phyloP scores from a whole-genome alignment of 2,329 filamentous ascomycete species.

The Pyricularia sp. region DNA sequence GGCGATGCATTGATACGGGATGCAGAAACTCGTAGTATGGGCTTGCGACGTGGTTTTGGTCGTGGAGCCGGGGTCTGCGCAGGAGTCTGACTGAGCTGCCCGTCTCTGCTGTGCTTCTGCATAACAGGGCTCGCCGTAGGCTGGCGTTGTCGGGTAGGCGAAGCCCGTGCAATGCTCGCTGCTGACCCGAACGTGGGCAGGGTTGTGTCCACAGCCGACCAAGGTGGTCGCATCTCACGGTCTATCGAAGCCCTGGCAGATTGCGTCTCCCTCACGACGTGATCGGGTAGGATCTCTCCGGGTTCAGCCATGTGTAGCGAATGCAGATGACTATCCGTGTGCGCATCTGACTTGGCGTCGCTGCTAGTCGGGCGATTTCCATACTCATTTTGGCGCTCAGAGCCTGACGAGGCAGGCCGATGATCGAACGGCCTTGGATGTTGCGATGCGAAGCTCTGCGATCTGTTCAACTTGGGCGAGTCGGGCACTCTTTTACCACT shows the following conservation, averaged over 20 bases:
- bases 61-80: not conserved
- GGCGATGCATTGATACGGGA: conserved; percentile 27
- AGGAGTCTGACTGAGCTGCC: not conserved
- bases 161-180: not conserved
- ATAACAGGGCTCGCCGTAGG: conserved; percentile 1
- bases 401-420: conserved; percentile 21
- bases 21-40: conserved; percentile 16
- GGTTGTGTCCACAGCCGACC: not conserved
- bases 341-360: conserved; percentile 34
- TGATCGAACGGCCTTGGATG: conserved; percentile 19
- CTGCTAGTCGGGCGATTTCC: conserved; percentile 38
- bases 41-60: conserved; percentile 5
- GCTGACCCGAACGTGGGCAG: not conserved
- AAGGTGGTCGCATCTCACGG: conserved; percentile 13
- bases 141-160: not conserved
- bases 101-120: not conserved
- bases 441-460: conserved; percentile 34
- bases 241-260: conserved; percentile 20
- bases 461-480: conserved; percentile 37
- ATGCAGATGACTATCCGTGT: conserved; percentile 23
- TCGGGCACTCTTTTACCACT: conserved; percentile 33
- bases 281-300: conserved; percentile 23
- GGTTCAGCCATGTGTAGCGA: conserved; percentile 31
- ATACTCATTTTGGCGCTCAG: conserved; percentile 27
- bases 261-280: conserved; percentile 25